Percentiles rank a stretch among this genome's conserved stretches.
Evolutionary conservation across 306 rosid genomes (phyloP).

Genomic region (Datisca glomerata): DNA sequence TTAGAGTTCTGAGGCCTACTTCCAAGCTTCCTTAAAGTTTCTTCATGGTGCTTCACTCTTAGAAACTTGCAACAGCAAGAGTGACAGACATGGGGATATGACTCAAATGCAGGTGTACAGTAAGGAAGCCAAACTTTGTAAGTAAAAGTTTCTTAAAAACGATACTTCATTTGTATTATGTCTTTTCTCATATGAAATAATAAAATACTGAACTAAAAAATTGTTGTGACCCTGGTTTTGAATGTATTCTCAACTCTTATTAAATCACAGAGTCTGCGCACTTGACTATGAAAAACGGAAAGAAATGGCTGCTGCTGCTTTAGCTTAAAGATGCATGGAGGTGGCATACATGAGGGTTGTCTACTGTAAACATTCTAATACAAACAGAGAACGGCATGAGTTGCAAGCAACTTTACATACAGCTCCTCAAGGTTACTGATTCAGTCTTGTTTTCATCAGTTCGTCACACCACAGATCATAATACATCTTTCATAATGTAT

Average conservation of each 20-base stretch:
- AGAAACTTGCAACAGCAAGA: conserved; percentile 36
- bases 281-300: conserved; percentile 39
- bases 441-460: too few relatives aligned
- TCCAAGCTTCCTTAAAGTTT: conserved; percentile 71
- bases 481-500: conserved; percentile 4
- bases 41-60: conserved; percentile 51
- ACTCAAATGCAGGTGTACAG: conserved; percentile 40
- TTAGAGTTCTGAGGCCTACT: conserved; percentile 59
- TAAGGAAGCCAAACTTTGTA: conserved; percentile 49
- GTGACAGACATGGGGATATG: conserved; percentile 42
- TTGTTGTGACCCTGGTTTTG: background rate
- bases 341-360: conserved; percentile 62
- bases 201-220: too few relatives aligned
- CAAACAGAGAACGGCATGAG: conserved; percentile 44
- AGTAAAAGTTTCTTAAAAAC: conserved; percentile 12
- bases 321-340: conserved; percentile 83
- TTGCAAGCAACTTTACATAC: conserved; percentile 43
- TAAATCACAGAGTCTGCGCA: conserved; percentile 53
- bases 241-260: conserved; percentile 5
- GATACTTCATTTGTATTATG: too few relatives aligned
- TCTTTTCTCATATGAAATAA: too few relatives aligned
- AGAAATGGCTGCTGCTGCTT: conserved; percentile 66
- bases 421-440: conserved; percentile 50
- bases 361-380: conserved; percentile 32
- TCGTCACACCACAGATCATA: too few relatives aligned